Evolutionary conservation across 164 flowering plant species (phyloP), one percentile per base, ranked within the genome.

Genomic region (Nymphaea thermarum): DNA sequence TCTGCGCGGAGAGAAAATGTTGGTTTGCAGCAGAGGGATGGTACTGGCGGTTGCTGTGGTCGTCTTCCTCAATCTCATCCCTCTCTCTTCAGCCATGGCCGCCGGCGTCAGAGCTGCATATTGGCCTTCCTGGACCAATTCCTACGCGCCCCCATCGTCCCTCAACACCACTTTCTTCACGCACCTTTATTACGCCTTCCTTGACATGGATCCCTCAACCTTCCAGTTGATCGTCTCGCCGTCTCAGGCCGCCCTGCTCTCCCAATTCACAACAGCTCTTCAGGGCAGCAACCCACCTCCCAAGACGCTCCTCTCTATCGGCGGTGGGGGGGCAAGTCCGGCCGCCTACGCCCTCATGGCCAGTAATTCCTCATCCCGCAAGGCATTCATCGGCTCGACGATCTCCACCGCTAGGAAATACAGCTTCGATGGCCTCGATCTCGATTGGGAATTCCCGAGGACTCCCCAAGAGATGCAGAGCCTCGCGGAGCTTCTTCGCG

Each of bases 151-250:
- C 0, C 77, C 77, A 1, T 70, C 77, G 4, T 36, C 76, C n/a
- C 73, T 80, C n/a, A 70, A 72, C 17, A 71, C 80, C 3, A 53
- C 72, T 0, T 78, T 74, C 44, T 81, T 76, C 74, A 77, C 82
- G 4, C 86, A 79, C 60, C n/a, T 79, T 5, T 81, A 67, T 68
- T 83, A 74, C 14, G 84, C 84, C 6, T 81, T 81, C 63, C 66
- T 77, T 25, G 53, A 44, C 16, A 64, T 68, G 11, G 74, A 73
- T 45, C 47, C 79, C 7, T 6, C 14, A 2, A 77, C 81, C 3
- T 79, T 44, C 72, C 45, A 73, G 43, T 65, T 82, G 42, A 43
- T 25, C 17, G 57, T 82, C 18, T 66, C 74, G 8, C 53, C 25
- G 55, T 47, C 66, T 0, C 78, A 80, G 63, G 71, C 63, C 25